These are phyloP conservation scores for Rubus parviflorus DNA, from an alignment of 306 rosid species.

Conservation along the genomic window DNA sequence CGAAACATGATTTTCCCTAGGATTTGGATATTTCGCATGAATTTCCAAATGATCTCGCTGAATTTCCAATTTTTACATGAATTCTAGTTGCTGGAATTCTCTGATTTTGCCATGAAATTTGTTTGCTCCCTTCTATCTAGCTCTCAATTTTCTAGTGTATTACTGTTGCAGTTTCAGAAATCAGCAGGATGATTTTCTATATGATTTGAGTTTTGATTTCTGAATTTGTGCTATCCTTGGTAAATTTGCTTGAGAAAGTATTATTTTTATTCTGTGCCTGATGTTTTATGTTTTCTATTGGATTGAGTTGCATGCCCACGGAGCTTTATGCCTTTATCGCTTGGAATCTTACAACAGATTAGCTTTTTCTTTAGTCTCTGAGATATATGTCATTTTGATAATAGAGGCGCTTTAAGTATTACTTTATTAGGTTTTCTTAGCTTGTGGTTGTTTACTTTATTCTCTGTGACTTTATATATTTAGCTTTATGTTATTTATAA, in stretches of 20 bases:
- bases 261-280: neutral
- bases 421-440: neutral
- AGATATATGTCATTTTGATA: neutral
- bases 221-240: neutral
- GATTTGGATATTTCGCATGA: neutral
- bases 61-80: neutral
- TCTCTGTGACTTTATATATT: neutral
- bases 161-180: too few relatives aligned
- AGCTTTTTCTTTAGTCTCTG: neutral
- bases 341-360: neutral
- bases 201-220: neutral
- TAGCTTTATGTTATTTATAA: neutral
- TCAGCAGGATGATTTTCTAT: too few relatives aligned
- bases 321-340: neutral
- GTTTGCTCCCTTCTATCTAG: neutral
- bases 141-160: neutral
- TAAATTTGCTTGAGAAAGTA: neutral
- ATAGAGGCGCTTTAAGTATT: neutral
- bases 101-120: neutral
- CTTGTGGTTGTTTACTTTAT: slow-evolving; percentile 1
- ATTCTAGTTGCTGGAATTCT: neutral
- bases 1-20: neutral
- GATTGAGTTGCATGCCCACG: neutral
- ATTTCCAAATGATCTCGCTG: neutral
- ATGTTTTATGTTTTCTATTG: neutral